Percentiles rank a stretch among this genome's conserved stretches.
phyloP scores from a whole-genome alignment of 306 rosid species.

The Leucaena leucocephala region DNA sequence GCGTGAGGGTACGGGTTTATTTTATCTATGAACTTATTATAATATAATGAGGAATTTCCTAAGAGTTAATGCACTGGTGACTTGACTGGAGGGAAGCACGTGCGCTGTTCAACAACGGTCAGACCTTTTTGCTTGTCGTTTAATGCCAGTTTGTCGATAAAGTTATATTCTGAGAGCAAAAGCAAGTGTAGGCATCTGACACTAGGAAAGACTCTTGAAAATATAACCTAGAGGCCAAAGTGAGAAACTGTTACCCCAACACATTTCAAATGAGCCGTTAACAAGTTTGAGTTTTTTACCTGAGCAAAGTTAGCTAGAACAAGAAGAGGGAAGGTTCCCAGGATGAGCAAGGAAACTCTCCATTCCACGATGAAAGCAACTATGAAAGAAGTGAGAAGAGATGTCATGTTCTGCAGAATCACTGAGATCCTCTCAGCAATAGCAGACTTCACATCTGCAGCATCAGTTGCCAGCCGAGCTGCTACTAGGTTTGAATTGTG shows the following conservation, averaged over 20 bases:
- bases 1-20: background rate
- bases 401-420: constrained; percentile 92
- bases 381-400: constrained; percentile 93
- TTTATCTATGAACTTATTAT: constrained; percentile 38
- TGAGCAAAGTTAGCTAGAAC: constrained; percentile 98
- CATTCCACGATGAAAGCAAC: constrained; percentile 98
- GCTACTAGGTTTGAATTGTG: constrained; percentile 94
- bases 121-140: constrained; percentile 65
- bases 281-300: constrained; percentile 47
- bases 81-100: constrained; percentile 58
- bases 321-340: constrained; percentile 88
- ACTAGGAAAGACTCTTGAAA: constrained; percentile 16
- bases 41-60: constrained; percentile 29
- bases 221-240: constrained; percentile 20
- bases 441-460: constrained; percentile 96
- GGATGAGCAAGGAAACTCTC: constrained; percentile 96
- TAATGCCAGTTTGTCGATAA: constrained; percentile 34
- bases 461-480: constrained; percentile 87
- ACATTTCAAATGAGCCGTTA: background rate
- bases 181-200: constrained; percentile 40
- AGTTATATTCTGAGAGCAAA: constrained; percentile 60
- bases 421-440: constrained; percentile 97
- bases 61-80: constrained; percentile 42
- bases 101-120: constrained; percentile 48
- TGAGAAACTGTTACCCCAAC: constrained; percentile 32